phyloP scores from a whole-genome alignment of 139 green algal genomes.

The Chlorella sorokiniana region DNA sequence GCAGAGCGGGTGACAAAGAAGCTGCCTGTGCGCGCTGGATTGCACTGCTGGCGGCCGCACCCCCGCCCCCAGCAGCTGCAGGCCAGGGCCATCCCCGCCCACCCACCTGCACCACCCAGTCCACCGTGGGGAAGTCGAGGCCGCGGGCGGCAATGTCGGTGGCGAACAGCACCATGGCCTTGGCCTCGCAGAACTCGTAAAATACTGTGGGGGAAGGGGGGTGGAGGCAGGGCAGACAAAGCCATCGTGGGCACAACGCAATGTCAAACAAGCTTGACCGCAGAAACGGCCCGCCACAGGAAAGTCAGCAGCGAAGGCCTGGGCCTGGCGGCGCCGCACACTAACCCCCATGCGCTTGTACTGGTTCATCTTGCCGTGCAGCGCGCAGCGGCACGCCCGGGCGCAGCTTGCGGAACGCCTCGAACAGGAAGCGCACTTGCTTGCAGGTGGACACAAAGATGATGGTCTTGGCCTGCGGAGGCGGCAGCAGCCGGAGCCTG shows the following conservation, averaged over 20 bases:
- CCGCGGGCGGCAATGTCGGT: constrained; percentile 97
- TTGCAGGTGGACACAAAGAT: constrained; percentile 98
- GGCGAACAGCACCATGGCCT: constrained; percentile 87
- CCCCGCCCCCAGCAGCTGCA: too few species aligned
- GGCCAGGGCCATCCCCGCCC: too few species aligned
- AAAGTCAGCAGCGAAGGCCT: not conserved
- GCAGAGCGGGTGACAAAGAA: too few species aligned
- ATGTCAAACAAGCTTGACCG: too few species aligned
- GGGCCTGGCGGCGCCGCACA: not conserved
- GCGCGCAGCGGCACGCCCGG: constrained; percentile 87
- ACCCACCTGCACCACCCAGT: constrained; percentile 97
- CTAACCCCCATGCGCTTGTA: constrained; percentile 78
- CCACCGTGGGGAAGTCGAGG: constrained; percentile 93
- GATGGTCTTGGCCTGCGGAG: constrained; percentile 69
- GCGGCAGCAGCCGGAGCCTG: not conserved
- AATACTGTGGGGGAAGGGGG: constrained; percentile 51
- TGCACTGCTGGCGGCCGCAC: too few species aligned
- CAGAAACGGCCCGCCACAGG: too few species aligned
- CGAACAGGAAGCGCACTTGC: constrained; percentile 94
- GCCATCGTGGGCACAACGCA: not conserved
- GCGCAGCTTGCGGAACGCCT: constrained; percentile 89
- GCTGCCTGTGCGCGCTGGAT: too few species aligned
- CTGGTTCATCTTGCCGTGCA: constrained; percentile 98
- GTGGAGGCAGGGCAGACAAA: not conserved
- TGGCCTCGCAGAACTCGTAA: constrained; percentile 83